Percentiles rank a stretch among this genome's conserved stretches.
Conservation (phyloP, 371 early-diverging fungal species). For the Chytridium lagenaria region DNA sequence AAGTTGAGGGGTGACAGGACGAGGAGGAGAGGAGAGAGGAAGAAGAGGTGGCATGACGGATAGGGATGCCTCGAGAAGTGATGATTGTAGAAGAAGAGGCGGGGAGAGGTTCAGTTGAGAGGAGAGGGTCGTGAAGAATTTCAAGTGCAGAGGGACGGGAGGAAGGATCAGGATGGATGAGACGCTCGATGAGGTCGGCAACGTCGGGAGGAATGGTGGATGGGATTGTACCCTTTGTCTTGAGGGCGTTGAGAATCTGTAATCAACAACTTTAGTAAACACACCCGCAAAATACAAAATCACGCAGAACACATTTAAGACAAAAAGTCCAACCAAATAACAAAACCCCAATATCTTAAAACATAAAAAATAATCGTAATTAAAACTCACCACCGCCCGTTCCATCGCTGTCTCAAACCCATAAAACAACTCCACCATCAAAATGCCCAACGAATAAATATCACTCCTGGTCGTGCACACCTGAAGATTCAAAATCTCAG, state of each 20-base stretch:
- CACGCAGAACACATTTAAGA: too few relatives aligned
- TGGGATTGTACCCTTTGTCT: constrained; percentile 54
- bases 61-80: constrained; percentile 1
- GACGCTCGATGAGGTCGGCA: constrained; percentile 15
- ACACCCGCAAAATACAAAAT: neutral
- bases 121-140: constrained; percentile 25
- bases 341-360: neutral
- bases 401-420: constrained; percentile 73
- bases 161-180: constrained; percentile 26
- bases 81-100: neutral
- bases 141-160: constrained; percentile 32
- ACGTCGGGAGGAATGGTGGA: constrained; percentile 25
- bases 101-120: constrained; percentile 10
- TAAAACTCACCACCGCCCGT: constrained; percentile 52
- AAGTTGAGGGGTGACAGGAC: neutral
- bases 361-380: neutral
- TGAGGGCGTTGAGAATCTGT: constrained; percentile 60
- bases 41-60: neutral
- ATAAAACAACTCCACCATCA: constrained; percentile 72
- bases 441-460: constrained; percentile 75
- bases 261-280: neutral
- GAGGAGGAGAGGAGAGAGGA: constrained; percentile 1
- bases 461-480: constrained; percentile 50
- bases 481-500: constrained; percentile 32
- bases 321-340: too few relatives aligned